Conservation (phyloP, 2,329 filamentous ascomycete species). For the Ilyonectria sp. region DNA sequence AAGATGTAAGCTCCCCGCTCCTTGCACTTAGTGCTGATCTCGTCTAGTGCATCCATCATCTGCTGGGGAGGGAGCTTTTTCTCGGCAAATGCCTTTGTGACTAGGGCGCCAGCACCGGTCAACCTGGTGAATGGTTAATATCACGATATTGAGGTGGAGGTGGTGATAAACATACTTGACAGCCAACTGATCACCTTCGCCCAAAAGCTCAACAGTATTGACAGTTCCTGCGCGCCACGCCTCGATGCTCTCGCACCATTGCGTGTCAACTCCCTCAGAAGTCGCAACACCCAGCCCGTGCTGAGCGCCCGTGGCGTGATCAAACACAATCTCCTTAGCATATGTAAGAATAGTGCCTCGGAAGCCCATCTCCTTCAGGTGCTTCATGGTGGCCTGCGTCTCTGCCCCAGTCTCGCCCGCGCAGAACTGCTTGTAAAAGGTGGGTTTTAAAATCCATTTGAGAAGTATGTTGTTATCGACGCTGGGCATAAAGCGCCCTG, state of each 20-base stretch:
- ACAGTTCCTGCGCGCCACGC: slow-evolving; percentile 53
- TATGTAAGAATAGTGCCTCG: slow-evolving; percentile 71
- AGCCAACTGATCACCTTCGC: slow-evolving; percentile 54
- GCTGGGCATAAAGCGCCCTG: slow-evolving; percentile 55
- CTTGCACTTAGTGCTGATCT: slow-evolving; percentile 57
- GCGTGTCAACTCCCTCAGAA: slow-evolving; percentile 58
- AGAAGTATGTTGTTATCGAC: slow-evolving; percentile 67
- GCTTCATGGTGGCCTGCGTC: slow-evolving; percentile 59
- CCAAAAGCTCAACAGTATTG: slow-evolving; percentile 51
- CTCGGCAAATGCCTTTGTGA: slow-evolving; percentile 56
- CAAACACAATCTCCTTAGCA: slow-evolving; percentile 61
- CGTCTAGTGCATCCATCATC: slow-evolving; percentile 58
- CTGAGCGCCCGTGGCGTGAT: slow-evolving; percentile 51
- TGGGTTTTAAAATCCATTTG: slow-evolving; percentile 63
- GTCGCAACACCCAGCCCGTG: slow-evolving; percentile 49
- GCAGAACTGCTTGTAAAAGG: slow-evolving; percentile 71
- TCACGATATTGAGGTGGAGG: neutral
- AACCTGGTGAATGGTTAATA: slow-evolving; percentile 46
- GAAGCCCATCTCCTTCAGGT: slow-evolving; percentile 66
- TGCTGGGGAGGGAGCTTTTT: slow-evolving; percentile 55
- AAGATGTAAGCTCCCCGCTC: slow-evolving; percentile 59
- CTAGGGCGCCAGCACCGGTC: slow-evolving; percentile 59
- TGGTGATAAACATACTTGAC: slow-evolving; percentile 52
- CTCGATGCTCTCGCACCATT: slow-evolving; percentile 55
- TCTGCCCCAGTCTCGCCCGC: slow-evolving; percentile 65